Percentiles rank a stretch among this genome's conserved stretches.
These are phyloP conservation scores for Aspergillus sparsus DNA, from an alignment of 495 filamentous ascomycete species.

Conservation along the genomic window DNA sequence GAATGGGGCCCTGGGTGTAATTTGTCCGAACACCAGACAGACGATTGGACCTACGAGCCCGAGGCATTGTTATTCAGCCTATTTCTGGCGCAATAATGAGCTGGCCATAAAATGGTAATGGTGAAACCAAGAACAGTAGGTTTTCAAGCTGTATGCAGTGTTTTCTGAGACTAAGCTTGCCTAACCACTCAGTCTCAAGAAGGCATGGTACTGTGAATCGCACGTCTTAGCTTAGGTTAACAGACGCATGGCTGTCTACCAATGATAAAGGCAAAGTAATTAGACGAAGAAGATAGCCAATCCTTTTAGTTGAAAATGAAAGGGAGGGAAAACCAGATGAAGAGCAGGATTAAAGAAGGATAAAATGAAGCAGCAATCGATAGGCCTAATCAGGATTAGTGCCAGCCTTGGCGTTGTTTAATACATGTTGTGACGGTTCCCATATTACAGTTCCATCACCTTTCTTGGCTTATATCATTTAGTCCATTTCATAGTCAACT, in stretches of 20 bases:
- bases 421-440: not conserved
- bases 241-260: no score
- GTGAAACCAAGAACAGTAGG: not conserved
- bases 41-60: constrained; percentile 43
- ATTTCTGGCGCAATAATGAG: no score
- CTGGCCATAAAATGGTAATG: no score
- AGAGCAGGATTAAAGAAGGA: not conserved
- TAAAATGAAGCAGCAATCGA: constrained; percentile 1
- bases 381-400: constrained; percentile 9
- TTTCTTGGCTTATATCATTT: no score
- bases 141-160: not conserved
- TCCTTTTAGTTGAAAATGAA: not conserved
- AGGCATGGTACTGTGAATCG: no score
- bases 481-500: no score
- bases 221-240: no score
- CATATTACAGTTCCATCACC: not conserved
- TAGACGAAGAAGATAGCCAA: no score
- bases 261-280: no score
- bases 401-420: constrained; percentile 10
- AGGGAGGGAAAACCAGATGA: not conserved
- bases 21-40: constrained; percentile 32
- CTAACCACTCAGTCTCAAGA: no score
- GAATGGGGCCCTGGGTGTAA: constrained; percentile 42
- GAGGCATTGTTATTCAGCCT: constrained; percentile 27
- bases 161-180: no score